A percentile compares a stretch with the other conserved stretches of the same genome.
These are phyloP conservation scores for Syzygium aqueum DNA, from an alignment of 345 rosid species.

Conservation along the genomic window DNA sequence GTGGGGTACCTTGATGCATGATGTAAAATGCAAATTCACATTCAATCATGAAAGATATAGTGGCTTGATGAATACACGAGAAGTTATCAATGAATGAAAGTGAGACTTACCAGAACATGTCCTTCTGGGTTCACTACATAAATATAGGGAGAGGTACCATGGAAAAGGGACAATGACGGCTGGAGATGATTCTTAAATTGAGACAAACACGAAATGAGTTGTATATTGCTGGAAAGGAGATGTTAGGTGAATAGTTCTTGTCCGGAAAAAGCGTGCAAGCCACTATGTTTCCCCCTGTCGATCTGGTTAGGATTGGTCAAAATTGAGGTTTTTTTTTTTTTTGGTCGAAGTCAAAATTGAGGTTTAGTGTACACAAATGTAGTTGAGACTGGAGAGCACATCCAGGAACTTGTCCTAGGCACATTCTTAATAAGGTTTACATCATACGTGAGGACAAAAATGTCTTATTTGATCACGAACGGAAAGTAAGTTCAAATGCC, in stretches of 20 bases:
- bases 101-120: background rate
- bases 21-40: background rate
- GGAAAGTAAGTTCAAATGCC: background rate
- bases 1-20: background rate
- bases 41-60: background rate
- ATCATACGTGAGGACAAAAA: background rate
- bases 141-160: background rate
- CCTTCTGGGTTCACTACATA: background rate
- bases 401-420: background rate
- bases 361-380: background rate
- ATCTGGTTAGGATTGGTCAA: background rate
- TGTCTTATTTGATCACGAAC: background rate
- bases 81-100: background rate
- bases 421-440: background rate
- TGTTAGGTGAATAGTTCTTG: background rate
- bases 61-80: background rate
- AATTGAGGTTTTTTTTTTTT: background rate
- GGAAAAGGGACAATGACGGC: background rate
- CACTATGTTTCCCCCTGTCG: background rate
- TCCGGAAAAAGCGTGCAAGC: background rate
- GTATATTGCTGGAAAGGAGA: background rate
- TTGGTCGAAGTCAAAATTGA: too few relatives aligned
- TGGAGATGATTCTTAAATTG: background rate
- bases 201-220: background rate
- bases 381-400: background rate